These are phyloP conservation scores for Brassica hybrid DNA, from an alignment of 441 rosid genomes.

Conservation along the genomic window DNA sequence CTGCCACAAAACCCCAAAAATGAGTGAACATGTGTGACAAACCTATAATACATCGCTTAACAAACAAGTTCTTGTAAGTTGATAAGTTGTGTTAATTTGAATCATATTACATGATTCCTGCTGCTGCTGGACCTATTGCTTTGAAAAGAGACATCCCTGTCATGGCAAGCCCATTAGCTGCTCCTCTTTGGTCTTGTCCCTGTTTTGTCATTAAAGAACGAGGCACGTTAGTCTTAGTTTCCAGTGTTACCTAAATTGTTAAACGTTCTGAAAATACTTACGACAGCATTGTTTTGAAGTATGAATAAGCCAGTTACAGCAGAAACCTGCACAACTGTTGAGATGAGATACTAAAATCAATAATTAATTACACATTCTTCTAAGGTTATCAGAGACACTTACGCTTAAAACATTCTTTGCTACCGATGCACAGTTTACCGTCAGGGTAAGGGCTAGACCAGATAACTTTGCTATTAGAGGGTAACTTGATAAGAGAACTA, in stretches of 20 bases:
- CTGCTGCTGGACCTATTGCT: conserved; percentile 83
- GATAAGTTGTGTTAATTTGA: neutral
- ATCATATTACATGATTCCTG: conserved; percentile 42
- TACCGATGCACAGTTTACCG: conserved; percentile 67
- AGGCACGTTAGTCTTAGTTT: conserved; percentile 1
- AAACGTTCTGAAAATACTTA: conserved; percentile 36
- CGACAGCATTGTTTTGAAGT: conserved; percentile 82
- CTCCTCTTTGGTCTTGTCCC: conserved; percentile 83
- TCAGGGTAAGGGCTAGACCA: conserved; percentile 60
- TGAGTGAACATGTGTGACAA: neutral
- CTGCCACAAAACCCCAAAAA: conserved; percentile 43
- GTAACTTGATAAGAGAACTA: conserved; percentile 67
- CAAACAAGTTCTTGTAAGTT: neutral
- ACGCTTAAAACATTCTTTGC: conserved; percentile 69
- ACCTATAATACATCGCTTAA: conserved; percentile 4
- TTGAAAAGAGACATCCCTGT: conserved; percentile 81
- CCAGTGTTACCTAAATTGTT: neutral
- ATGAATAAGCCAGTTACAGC: conserved; percentile 68
- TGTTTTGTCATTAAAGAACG: conserved; percentile 14
- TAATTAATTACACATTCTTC: neutral
- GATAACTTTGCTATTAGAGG: conserved; percentile 67
- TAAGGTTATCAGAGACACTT: conserved; percentile 41
- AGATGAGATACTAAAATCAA: neutral
- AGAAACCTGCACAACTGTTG: conserved; percentile 45
- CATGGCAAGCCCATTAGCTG: conserved; percentile 81